Conservation (phyloP, 1,139 yeast species). For the Eremothecium cymbalariae region DNA sequence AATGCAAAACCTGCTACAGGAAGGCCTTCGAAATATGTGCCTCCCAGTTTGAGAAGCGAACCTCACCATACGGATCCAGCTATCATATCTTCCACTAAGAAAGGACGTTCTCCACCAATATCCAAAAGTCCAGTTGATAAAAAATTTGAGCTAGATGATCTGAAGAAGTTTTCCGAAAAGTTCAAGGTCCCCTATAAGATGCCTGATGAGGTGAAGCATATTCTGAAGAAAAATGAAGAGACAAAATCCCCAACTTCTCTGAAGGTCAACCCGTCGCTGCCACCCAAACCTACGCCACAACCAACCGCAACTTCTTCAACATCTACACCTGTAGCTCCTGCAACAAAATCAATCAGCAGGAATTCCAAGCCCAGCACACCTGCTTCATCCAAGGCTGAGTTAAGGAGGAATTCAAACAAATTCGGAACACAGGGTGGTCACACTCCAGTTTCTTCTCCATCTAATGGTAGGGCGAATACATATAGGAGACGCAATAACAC, state of each 20-base stretch:
- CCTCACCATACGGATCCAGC: conserved; percentile 71
- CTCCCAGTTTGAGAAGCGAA: conserved; percentile 62
- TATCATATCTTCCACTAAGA: conserved; percentile 43
- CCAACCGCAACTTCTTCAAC: conserved; percentile 17
- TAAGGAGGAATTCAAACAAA: conserved; percentile 14
- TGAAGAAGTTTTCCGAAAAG: conserved; percentile 73
- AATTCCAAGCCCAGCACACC: conserved; percentile 21
- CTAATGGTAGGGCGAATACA: conserved; percentile 18
- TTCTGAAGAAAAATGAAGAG: conserved; percentile 32
- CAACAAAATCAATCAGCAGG: conserved; percentile 11
- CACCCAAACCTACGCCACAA: conserved; percentile 17
- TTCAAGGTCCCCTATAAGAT: conserved; percentile 69
- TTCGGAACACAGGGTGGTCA: conserved; percentile 12
- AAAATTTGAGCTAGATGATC: conserved; percentile 67
- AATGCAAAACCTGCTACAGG: conserved; percentile 26
- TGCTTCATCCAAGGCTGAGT: conserved; percentile 18
- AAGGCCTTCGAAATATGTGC: conserved; percentile 30
- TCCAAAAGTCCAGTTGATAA: conserved; percentile 29
- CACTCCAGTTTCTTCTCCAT: conserved; percentile 17
- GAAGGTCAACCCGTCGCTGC: conserved; percentile 22
- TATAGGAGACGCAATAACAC: conserved; percentile 22
- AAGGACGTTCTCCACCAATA: conserved; percentile 4
- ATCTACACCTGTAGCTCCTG: conserved; percentile 11
- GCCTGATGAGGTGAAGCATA: conserved; percentile 72
- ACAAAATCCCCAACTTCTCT: conserved; percentile 13